Base-by-base conservation (phyloP, 2,329 filamentous ascomycete species). In the Epichloe brachyelytri region DNA sequence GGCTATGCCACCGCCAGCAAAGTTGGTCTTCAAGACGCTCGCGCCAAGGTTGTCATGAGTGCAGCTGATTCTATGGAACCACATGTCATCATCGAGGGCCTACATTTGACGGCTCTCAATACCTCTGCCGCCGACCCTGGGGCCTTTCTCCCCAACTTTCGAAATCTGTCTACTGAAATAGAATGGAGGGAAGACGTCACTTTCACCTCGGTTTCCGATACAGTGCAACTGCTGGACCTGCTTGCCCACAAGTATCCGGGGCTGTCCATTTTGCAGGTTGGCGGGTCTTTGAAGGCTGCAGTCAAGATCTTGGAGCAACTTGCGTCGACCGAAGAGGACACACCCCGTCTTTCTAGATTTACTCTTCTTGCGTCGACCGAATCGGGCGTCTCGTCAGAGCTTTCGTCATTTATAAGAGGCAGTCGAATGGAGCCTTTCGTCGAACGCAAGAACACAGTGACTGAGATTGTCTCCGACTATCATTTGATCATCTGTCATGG, bases 161-260 rank as follows among this genome's bases (percentile, higher is more conserved):
- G 69, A 34, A 72, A 72, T 19, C 63, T 79, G 1, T 76, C 73
- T 51, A 72, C 71, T 2, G 63, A 75, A 54, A 64, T 79, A 46
- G 55, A 67, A 2, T 79, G 76, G 76, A 63, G 70, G 19, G 60
- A 69, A 49, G 67, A 74, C 49, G 56, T 62, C 6, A 50, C 56
- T 2, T 66, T 59, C 10, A 54, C 61, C 1, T 53, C 53, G 1
- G 54, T 61, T 0, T 43, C 43, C 1, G 54, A 55, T 7, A 49
- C 67, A 7, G 48, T 49, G 2, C 55, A 63, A 1, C 54, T 71
- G 12, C 50, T 72, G 0, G 54, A 58, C 1, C 51, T 67, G 0
- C 53, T 71, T 17, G 65, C 65, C 1, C 68, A 73, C 58, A 72
- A 72, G 50, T 62, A 63, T 4, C 66, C 72, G 0, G 63, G 54